These are phyloP conservation scores for Pseudogymnoascus sp. DNA, from an alignment of 2,329 filamentous ascomycete genomes.

Conservation along the genomic window DNA sequence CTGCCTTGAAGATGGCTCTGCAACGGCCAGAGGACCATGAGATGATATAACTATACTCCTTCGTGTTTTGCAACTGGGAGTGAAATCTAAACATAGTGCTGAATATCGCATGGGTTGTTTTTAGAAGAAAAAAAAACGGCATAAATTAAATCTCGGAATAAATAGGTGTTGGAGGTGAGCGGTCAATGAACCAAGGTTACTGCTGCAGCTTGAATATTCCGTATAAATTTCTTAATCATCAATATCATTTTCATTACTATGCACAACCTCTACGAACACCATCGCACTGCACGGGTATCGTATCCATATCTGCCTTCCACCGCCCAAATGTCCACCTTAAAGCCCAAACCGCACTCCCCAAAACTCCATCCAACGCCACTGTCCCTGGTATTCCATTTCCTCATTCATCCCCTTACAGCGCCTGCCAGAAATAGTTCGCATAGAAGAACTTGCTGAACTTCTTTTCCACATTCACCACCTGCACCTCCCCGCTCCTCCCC, in stretches of 20 bases:
- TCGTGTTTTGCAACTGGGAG: no score
- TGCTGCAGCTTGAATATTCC: background rate
- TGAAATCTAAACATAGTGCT: no score
- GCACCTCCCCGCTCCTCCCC: slow-evolving; percentile 79
- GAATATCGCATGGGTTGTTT: no score
- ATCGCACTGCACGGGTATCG: background rate
- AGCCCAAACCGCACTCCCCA: background rate
- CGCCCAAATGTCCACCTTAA: background rate
- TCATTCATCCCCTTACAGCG: slow-evolving; percentile 46
- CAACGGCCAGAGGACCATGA: no score
- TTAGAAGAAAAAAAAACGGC: no score
- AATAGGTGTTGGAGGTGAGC: no score
- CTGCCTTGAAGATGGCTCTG: no score
- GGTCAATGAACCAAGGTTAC: background rate
- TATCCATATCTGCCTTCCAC: background rate
- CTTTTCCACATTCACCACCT: slow-evolving; percentile 88
- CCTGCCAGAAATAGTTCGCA: slow-evolving; percentile 93
- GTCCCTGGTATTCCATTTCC: background rate
- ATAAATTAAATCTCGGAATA: no score
- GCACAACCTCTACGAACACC: background rate
- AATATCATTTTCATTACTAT: background rate
- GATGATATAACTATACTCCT: no score
- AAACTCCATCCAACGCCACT: background rate
- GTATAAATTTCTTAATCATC: background rate
- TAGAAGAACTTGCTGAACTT: slow-evolving; percentile 91